Conservation (phyloP, 2,329 filamentous ascomycete genomes). For the Orbilia brochopaga region DNA sequence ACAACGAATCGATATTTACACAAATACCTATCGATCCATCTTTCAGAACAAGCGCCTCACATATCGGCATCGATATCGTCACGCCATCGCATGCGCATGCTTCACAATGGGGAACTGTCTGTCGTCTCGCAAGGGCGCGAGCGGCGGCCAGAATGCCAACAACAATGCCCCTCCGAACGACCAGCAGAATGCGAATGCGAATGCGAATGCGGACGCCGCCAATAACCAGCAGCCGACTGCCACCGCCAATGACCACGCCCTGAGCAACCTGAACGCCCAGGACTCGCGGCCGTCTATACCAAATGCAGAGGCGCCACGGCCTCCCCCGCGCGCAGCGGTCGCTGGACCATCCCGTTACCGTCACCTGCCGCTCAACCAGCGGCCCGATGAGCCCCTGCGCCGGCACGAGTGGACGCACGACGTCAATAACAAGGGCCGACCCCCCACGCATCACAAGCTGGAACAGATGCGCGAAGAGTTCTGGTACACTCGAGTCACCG, state of each 20-base stretch:
- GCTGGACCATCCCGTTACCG: constrained; percentile 12
- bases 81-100: constrained; percentile 29
- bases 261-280: too few relatives aligned
- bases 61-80: background rate
- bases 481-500: constrained; percentile 29
- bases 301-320: background rate
- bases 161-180: constrained; percentile 2
- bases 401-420: constrained; percentile 27
- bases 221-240: too few relatives aligned
- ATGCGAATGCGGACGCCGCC: background rate
- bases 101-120: constrained; percentile 44
- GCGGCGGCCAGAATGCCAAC: constrained; percentile 8
- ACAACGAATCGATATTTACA: too few relatives aligned
- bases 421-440: background rate
- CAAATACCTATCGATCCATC: too few relatives aligned
- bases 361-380: constrained; percentile 11
- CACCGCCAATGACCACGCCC: too few relatives aligned
- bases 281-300: too few relatives aligned
- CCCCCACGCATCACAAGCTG: constrained; percentile 7
- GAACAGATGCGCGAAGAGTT: constrained; percentile 23
- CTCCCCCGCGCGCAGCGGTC: background rate
- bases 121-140: constrained; percentile 28
- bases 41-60: too few relatives aligned
- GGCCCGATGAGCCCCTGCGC: constrained; percentile 18
- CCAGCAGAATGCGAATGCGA: background rate